Conservation (phyloP, 768 basidiomycete species). For the Xerocomellus intermedius region DNA sequence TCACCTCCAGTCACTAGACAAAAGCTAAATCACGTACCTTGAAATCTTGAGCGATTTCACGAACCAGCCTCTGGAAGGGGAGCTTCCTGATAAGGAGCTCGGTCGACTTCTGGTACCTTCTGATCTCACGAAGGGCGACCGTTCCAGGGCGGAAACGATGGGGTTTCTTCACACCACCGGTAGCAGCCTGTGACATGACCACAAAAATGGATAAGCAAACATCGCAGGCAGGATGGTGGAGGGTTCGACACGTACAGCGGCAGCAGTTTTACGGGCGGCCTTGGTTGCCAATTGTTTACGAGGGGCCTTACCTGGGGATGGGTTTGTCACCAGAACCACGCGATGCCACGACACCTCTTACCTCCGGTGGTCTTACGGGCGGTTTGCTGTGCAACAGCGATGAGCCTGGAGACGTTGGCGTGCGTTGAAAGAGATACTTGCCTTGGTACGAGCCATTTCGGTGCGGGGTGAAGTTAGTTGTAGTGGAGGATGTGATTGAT, state of each 20-base stretch:
- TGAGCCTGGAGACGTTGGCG: slow-evolving; percentile 2
- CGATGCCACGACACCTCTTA: slow-evolving; percentile 35
- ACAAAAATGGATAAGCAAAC: slow-evolving; percentile 10
- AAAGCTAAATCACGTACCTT: slow-evolving; percentile 54
- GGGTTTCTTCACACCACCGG: slow-evolving; percentile 99
- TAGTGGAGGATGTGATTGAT: slow-evolving; percentile 7
- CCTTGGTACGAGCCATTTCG: slow-evolving; percentile 88
- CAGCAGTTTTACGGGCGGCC: slow-evolving; percentile 86
- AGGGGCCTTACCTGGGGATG: slow-evolving; percentile 71
- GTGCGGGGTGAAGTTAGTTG: slow-evolving; percentile 5
- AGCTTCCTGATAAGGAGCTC: slow-evolving; percentile 99
- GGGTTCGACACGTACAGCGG: slow-evolving; percentile 47
- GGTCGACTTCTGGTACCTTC: slow-evolving; percentile 98
- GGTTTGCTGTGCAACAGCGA: slow-evolving; percentile 68
- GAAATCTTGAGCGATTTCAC: slow-evolving; percentile 96
- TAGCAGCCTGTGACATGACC: slow-evolving; percentile 52
- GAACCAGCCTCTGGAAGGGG: slow-evolving; percentile 97
- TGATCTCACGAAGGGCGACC: slow-evolving; percentile 98
- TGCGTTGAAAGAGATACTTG: slow-evolving; percentile 25
- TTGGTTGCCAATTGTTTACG: slow-evolving; percentile 96
- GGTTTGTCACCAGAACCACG: slow-evolving; percentile 24
- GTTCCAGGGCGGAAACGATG: slow-evolving; percentile 97
- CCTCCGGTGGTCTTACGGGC: slow-evolving; percentile 99
- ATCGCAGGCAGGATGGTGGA: not conserved
- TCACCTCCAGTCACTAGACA: not conserved